Base-by-base conservation (phyloP, 2,329 filamentous ascomycete species). In the Colletotrichum limetticola region DNA sequence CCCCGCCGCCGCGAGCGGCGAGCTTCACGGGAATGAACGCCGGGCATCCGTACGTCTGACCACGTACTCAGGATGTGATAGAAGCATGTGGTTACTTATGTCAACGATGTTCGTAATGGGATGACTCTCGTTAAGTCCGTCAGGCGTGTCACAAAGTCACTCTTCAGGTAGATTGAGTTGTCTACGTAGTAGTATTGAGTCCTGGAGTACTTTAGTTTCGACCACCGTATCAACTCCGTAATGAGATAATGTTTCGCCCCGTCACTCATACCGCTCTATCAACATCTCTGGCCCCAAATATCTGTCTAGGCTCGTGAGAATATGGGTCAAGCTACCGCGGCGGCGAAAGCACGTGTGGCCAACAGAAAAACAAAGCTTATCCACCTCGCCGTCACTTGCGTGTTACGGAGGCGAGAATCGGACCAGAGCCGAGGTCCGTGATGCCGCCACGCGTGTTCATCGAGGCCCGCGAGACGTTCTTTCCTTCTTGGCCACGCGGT, bases 1-100 rank as follows among this genome's bases (percentile, higher is more conserved):
- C 26, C 56, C 26, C 30, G 30, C 56, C 24, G 53, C 63, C 57
- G 53, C 19, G 37, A 32, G 42, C 53, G 53, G 53, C 63, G 26
- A 66, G 52, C 28, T 60, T 66, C 55, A 53, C 37, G 55, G 28
- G 53, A 66, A 59, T 60, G 30, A 53, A 55, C 42, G 7, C 19
- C 42, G 42, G 42, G 19, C 19, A 49, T 49, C 37, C 16, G 37
- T 42, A 19, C 37, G 42, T n/a, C 9, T n/a, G 3, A 22, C 42
- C 19, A n/a, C n/a, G 42, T 49, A 9, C 16, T 42, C 37, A 19
- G 37, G 16, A 19, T 11, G 42, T 49, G 42, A 49, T 22, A 19
- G 42, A 49, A 49, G 42, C 42, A 49, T 9, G 42, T 19, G 42
- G 42, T 49, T 19, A 19, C 42, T 49, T 49, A 8, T n/a, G 19